Conservation (phyloP, 768 basidiomycete species). For the Favolaschia claudopus region DNA sequence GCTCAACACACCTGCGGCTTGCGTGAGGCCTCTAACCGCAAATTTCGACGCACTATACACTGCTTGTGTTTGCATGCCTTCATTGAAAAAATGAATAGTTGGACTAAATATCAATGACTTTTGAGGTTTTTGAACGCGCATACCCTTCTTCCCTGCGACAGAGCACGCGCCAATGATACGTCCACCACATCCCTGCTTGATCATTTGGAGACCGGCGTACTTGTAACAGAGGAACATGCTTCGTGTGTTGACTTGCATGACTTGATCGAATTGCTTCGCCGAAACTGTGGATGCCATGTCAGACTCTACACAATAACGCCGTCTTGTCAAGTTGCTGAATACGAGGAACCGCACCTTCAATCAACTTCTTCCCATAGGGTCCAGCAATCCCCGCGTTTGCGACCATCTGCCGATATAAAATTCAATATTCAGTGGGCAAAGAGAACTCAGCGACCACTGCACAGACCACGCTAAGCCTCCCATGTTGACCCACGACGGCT, state of each 20-base stretch:
- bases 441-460: too few relatives aligned
- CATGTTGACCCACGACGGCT: slow-evolving; percentile 32
- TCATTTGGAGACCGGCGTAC: slow-evolving; percentile 46
- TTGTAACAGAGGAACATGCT: slow-evolving; percentile 46
- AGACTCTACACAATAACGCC: not conserved
- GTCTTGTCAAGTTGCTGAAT: too few relatives aligned
- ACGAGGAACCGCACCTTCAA: not conserved
- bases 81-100: not conserved
- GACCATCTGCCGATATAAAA: slow-evolving; percentile 35
- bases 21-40: slow-evolving; percentile 51
- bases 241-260: slow-evolving; percentile 38
- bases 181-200: slow-evolving; percentile 49
- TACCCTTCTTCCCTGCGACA: slow-evolving; percentile 47
- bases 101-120: not conserved
- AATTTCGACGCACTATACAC: slow-evolving; percentile 51
- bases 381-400: slow-evolving; percentile 39
- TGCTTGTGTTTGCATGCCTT: slow-evolving; percentile 17
- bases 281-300: slow-evolving; percentile 18
- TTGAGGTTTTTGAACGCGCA: too few relatives aligned
- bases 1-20: slow-evolving; percentile 38
- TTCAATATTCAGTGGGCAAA: not conserved
- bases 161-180: slow-evolving; percentile 50
- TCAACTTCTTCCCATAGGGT: not conserved
- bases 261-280: slow-evolving; percentile 32
- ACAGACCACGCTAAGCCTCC: slow-evolving; percentile 40